Percentiles rank a stretch among this genome's conserved stretches.
phyloP scores from a whole-genome alignment of 805 yeast genomes.

The Ogataea parapolymorpha region DNA sequence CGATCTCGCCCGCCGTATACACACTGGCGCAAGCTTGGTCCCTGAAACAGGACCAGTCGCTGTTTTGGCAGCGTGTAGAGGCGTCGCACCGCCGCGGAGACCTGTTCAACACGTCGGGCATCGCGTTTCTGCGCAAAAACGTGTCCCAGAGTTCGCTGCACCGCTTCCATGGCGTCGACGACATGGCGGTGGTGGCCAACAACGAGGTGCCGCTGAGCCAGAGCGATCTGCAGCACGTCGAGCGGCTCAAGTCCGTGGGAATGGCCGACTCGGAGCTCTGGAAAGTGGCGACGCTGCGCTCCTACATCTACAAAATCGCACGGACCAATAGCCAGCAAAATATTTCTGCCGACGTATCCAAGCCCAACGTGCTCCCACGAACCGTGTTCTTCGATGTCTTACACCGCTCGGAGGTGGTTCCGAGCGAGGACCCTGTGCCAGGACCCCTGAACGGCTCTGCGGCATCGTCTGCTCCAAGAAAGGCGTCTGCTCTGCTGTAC shows the following conservation, averaged over 20 bases:
- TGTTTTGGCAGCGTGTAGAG: constrained; percentile 72
- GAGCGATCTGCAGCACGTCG: constrained; percentile 72
- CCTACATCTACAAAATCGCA: constrained; percentile 61
- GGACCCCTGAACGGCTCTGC: not conserved
- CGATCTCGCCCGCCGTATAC: constrained; percentile 63
- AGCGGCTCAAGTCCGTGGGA: constrained; percentile 69
- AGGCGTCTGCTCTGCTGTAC: constrained; percentile 16
- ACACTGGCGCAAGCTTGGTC: constrained; percentile 72
- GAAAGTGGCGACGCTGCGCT: constrained; percentile 73
- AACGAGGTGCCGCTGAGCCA: constrained; percentile 52
- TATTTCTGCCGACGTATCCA: constrained; percentile 16
- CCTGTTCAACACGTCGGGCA: constrained; percentile 44
- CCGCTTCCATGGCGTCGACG: constrained; percentile 24
- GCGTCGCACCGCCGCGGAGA: constrained; percentile 31
- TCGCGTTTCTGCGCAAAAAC: constrained; percentile 32
- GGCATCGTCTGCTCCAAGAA: constrained; percentile 8
- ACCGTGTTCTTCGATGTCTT: constrained; percentile 49
- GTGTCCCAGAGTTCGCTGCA: constrained; percentile 15
- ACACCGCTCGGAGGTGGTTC: constrained; percentile 26
- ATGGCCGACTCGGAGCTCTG: constrained; percentile 69
- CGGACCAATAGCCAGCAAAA: constrained; percentile 34
- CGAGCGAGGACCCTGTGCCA: constrained; percentile 5
- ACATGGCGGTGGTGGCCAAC: constrained; percentile 38
- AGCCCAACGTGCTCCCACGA: constrained; percentile 42
- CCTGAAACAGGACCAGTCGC: constrained; percentile 54